Evolutionary conservation across 2,329 filamentous ascomycete genomes (phyloP).

Genomic region (Clarireedia monteithiana): DNA sequence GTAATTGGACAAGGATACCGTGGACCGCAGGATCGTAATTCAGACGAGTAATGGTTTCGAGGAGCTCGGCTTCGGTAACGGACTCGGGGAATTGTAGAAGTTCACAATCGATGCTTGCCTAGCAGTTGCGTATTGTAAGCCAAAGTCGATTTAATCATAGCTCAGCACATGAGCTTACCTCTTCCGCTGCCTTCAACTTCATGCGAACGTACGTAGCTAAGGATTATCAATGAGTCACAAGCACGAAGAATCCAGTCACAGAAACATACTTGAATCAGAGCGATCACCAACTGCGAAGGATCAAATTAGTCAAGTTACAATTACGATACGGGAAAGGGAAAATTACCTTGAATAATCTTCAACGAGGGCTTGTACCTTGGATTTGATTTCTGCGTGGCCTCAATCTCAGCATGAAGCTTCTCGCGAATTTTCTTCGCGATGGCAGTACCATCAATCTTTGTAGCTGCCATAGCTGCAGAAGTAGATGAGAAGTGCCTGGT

Average conservation of each 20-base stretch:
- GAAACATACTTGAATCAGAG: conserved; percentile 76
- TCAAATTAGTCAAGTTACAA: conserved; percentile 12
- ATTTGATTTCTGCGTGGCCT: conserved; percentile 71
- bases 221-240: neutral
- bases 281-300: conserved; percentile 68
- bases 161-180: conserved; percentile 45
- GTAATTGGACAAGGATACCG: conserved; percentile 89
- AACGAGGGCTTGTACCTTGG: conserved; percentile 82
- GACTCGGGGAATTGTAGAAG: conserved; percentile 75
- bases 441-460: conserved; percentile 91
- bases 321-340: neutral
- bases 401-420: conserved; percentile 71
- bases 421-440: conserved; percentile 90
- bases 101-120: conserved; percentile 87
- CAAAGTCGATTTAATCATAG: too few relatives aligned
- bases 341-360: conserved; percentile 84
- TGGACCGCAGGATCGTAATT: conserved; percentile 85
- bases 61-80: conserved; percentile 75
- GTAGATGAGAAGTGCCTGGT: conserved; percentile 40
- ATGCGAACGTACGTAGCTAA: conserved; percentile 96
- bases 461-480: conserved; percentile 65
- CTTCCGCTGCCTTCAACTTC: conserved; percentile 95
- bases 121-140: conserved; percentile 14
- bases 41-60: conserved; percentile 70
- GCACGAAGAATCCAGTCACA: neutral